Evolutionary conservation across 805 yeast species (phyloP).

Genomic region (Brettanomyces nanus): DNA sequence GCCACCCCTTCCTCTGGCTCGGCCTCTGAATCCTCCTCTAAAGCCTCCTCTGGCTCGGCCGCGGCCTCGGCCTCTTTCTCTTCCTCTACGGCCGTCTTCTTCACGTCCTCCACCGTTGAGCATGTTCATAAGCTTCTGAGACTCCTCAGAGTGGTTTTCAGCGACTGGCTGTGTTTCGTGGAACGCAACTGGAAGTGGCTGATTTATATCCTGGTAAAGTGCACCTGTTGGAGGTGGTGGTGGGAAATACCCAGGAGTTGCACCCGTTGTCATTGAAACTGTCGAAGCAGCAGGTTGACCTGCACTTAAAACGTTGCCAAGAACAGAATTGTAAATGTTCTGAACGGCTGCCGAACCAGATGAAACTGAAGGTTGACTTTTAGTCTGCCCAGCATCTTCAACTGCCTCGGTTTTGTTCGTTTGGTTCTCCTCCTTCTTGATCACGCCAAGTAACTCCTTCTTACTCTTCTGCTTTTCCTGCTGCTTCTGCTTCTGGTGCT

Average conservation of each 20-base stretch:
- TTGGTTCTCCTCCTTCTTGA: slow-evolving; percentile 26
- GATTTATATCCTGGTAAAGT: neutral
- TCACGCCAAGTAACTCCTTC: slow-evolving; percentile 34
- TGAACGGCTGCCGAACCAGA: slow-evolving; percentile 16
- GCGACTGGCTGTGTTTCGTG: slow-evolving; percentile 1
- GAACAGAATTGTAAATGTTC: slow-evolving; percentile 22
- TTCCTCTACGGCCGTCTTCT: neutral
- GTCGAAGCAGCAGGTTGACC: too few species aligned
- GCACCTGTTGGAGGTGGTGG: neutral
- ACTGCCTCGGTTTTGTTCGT: slow-evolving; percentile 1
- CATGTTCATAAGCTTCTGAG: slow-evolving; percentile 1
- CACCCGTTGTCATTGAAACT: too few species aligned
- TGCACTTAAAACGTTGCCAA: slow-evolving; percentile 15
- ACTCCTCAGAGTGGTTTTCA: neutral
- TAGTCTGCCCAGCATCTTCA: neutral
- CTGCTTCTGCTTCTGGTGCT: slow-evolving; percentile 3
- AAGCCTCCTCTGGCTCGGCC: too few species aligned
- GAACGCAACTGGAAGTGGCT: slow-evolving; percentile 3
- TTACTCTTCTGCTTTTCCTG: slow-evolving; percentile 3
- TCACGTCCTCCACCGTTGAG: slow-evolving; percentile 1
- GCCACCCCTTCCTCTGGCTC: slow-evolving; percentile 10
- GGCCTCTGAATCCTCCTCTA: slow-evolving; percentile 17
- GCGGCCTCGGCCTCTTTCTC: slow-evolving; percentile 7
- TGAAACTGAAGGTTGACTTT: neutral
- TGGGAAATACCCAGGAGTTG: too few species aligned